Conservation (phyloP, 176 grass and related monocot species). For the Saccharum officinarum region DNA sequence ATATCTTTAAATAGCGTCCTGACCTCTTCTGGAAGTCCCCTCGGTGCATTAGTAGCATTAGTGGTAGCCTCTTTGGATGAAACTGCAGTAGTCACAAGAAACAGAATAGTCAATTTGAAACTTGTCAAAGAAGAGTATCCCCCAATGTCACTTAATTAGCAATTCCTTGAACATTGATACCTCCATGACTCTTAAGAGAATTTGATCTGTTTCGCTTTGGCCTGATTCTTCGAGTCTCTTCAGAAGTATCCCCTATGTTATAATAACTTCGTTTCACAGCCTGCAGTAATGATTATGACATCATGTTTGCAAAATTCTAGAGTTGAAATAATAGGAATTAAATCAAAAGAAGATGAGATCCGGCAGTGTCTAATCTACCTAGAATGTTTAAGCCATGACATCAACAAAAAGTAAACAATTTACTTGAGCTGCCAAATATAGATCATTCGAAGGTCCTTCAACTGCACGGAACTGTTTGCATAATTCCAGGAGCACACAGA, state of each 20-base stretch:
- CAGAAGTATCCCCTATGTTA: neutral
- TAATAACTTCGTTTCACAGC: constrained; percentile 40
- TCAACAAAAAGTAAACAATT: neutral
- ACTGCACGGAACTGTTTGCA: neutral
- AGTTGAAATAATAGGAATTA: neutral
- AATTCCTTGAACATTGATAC: neutral
- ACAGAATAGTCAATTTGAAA: neutral
- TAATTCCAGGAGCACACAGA: neutral
- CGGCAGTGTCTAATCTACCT: neutral
- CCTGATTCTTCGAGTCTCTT: constrained; percentile 44
- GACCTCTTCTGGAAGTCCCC: neutral
- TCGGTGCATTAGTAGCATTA: neutral
- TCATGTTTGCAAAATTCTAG: neutral
- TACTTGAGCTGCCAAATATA: neutral
- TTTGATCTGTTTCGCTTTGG: constrained; percentile 28
- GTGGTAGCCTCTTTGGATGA: neutral
- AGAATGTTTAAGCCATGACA: neutral
- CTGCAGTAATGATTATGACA: constrained; percentile 21
- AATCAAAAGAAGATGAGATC: neutral
- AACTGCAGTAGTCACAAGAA: neutral
- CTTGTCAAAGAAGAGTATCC: neutral
- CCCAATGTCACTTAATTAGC: neutral
- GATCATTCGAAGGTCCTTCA: neutral
- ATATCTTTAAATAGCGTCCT: neutral
- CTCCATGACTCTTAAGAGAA: neutral